Percentiles rank a stretch among this genome's conserved stretches.
Evolutionary conservation across 2,329 filamentous ascomycete species (phyloP).

Genomic region (Pseudofabraea citricarpa): DNA sequence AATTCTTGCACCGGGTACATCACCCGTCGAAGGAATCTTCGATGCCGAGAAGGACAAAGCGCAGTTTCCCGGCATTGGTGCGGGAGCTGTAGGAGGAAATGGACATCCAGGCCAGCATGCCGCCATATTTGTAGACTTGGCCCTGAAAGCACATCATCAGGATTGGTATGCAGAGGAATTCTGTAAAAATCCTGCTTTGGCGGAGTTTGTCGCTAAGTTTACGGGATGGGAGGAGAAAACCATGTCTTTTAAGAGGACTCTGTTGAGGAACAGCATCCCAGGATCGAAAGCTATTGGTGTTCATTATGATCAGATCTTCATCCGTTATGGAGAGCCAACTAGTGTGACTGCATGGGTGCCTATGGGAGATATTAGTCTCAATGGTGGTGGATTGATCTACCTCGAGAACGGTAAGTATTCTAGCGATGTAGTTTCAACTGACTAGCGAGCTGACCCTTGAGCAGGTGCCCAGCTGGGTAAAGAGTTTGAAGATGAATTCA

Average conservation of each 20-base stretch:
- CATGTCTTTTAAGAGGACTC: slow-evolving; percentile 49
- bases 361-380: slow-evolving; percentile 44
- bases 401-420: slow-evolving; percentile 38
- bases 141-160: slow-evolving; percentile 47
- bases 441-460: neutral
- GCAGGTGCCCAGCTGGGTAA: slow-evolving; percentile 32
- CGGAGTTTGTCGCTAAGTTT: slow-evolving; percentile 43
- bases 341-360: slow-evolving; percentile 46
- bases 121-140: slow-evolving; percentile 40
- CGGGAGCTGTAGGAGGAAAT: slow-evolving; percentile 40
- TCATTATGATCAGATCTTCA: slow-evolving; percentile 48
- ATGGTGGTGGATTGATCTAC: slow-evolving; percentile 54
- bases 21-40: slow-evolving; percentile 49
- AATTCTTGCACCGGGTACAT: slow-evolving; percentile 47
- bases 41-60: slow-evolving; percentile 30
- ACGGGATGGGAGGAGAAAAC: slow-evolving; percentile 47
- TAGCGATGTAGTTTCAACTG: slow-evolving; percentile 10
- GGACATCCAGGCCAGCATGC: slow-evolving; percentile 34
- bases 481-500: slow-evolving; percentile 46
- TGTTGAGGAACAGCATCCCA: slow-evolving; percentile 44
- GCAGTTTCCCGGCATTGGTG: slow-evolving; percentile 48
- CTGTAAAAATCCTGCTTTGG: slow-evolving; percentile 45
- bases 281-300: slow-evolving; percentile 47
- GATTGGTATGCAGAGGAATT: slow-evolving; percentile 50
- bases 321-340: slow-evolving; percentile 41